phyloP scores from a whole-genome alignment of 2,329 filamentous ascomycete genomes.

The Alternaria brassicicola region DNA sequence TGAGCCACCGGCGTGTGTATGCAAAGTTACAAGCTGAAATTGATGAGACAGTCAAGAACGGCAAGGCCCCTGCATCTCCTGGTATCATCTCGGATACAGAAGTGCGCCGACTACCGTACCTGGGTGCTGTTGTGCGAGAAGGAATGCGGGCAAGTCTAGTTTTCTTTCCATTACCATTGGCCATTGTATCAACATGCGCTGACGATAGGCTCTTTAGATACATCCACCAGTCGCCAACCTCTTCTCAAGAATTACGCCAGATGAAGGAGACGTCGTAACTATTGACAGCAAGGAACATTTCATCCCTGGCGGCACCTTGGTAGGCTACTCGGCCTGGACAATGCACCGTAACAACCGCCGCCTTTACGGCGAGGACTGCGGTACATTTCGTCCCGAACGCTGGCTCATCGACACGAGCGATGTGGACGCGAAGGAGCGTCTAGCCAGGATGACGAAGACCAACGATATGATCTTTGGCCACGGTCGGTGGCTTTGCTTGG shows the following conservation, averaged over 20 bases:
- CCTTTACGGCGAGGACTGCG: constrained; percentile 50
- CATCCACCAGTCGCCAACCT: constrained; percentile 50
- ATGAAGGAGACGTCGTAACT: constrained; percentile 42
- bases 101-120: constrained; percentile 51
- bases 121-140: constrained; percentile 57
- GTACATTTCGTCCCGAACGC: constrained; percentile 57
- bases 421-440: constrained; percentile 28
- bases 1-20: constrained; percentile 57
- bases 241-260: constrained; percentile 40
- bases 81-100: constrained; percentile 57
- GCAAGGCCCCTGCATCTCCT: constrained; percentile 40
- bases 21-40: constrained; percentile 56
- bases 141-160: constrained; percentile 43
- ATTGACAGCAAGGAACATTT: constrained; percentile 35
- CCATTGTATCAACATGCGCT: background rate
- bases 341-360: constrained; percentile 42
- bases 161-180: background rate
- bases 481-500: constrained; percentile 46
- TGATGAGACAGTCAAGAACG: constrained; percentile 46
- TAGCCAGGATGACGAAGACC: constrained; percentile 40
- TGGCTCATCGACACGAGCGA: constrained; percentile 50
- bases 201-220: constrained; percentile 26
- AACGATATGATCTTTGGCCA: constrained; percentile 48
- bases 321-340: constrained; percentile 43
- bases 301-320: constrained; percentile 44